Conservation (phyloP, 2,329 filamentous ascomycete species). For the Chrysoporthe cubensis region DNA sequence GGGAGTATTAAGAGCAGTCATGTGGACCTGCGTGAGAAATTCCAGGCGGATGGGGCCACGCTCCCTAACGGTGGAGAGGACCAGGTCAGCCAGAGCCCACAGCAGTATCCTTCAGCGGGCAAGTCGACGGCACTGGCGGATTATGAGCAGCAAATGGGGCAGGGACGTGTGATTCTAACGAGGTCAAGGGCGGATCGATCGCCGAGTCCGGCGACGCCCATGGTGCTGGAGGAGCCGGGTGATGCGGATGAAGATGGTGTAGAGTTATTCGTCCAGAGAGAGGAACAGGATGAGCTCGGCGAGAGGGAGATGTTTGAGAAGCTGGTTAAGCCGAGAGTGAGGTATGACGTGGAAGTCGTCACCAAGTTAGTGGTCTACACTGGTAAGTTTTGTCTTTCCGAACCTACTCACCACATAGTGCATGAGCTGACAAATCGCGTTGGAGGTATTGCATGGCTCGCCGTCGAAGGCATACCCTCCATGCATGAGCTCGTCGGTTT, state of each 20-base stretch:
- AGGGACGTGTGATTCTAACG: slow-evolving; percentile 53
- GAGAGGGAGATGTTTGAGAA: slow-evolving; percentile 83
- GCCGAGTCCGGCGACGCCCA: slow-evolving; percentile 30
- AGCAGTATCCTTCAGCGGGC: slow-evolving; percentile 25
- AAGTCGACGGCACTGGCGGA: slow-evolving; percentile 54
- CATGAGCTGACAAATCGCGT: not conserved
- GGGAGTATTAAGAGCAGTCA: slow-evolving; percentile 51
- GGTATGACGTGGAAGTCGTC: slow-evolving; percentile 98
- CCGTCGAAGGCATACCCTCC: slow-evolving; percentile 74
- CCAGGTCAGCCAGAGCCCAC: slow-evolving; percentile 50
- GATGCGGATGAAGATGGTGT: slow-evolving; percentile 39
- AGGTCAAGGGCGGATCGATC: slow-evolving; percentile 33
- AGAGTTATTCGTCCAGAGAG: slow-evolving; percentile 22
- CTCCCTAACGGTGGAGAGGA: slow-evolving; percentile 35
- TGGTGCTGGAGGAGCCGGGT: slow-evolving; percentile 30
- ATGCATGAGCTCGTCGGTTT: slow-evolving; percentile 67
- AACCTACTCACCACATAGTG: too few species aligned
- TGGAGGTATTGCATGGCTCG: slow-evolving; percentile 80
- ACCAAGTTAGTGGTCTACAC: slow-evolving; percentile 95
- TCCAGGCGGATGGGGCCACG: slow-evolving; percentile 33
- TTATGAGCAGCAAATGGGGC: slow-evolving; percentile 76
- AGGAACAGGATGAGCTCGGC: slow-evolving; percentile 57
- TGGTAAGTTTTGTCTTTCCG: slow-evolving; percentile 57
- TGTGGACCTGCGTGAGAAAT: slow-evolving; percentile 44
- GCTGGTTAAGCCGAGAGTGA: slow-evolving; percentile 82